Percentiles rank a stretch among this genome's conserved stretches.
These are phyloP conservation scores for Coccomyxa subellipsoidea DNA, from an alignment of 163 green algal genomes.

Conservation along the genomic window DNA sequence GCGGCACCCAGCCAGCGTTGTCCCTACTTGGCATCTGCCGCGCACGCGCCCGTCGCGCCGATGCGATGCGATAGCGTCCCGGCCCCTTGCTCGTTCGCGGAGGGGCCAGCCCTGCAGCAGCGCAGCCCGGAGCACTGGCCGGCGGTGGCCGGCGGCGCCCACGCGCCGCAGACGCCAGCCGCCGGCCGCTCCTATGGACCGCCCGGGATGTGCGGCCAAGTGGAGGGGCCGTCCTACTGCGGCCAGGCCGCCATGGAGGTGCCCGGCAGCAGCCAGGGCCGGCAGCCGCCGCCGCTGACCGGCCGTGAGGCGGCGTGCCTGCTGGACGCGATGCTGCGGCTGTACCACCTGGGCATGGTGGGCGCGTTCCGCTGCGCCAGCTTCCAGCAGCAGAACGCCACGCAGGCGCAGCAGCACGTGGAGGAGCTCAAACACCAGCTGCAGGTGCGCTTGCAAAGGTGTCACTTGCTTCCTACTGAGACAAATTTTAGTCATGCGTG, in stretches of 20 bases:
- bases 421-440: slow-evolving; percentile 26
- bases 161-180: no score
- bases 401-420: slow-evolving; percentile 43
- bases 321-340: slow-evolving; percentile 41
- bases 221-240: neutral
- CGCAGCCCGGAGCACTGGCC: no score
- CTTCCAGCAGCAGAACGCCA: slow-evolving; percentile 34
- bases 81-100: neutral
- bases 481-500: no score
- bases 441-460: neutral
- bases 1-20: neutral
- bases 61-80: neutral
- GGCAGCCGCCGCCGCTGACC: neutral
- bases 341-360: slow-evolving; percentile 54
- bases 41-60: neutral
- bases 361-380: slow-evolving; percentile 37
- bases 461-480: no score
- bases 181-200: neutral
- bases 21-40: neutral
- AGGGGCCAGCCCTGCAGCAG: neutral
- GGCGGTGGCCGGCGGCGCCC: no score
- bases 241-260: neutral
- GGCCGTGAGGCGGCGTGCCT: slow-evolving; percentile 17
- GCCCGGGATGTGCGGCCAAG: neutral
- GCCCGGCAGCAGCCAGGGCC: neutral